Evolutionary conservation across 805 yeast genomes (phyloP), one percentile per base, ranked within the genome.

Genomic region (Yarrowia bubula): DNA sequence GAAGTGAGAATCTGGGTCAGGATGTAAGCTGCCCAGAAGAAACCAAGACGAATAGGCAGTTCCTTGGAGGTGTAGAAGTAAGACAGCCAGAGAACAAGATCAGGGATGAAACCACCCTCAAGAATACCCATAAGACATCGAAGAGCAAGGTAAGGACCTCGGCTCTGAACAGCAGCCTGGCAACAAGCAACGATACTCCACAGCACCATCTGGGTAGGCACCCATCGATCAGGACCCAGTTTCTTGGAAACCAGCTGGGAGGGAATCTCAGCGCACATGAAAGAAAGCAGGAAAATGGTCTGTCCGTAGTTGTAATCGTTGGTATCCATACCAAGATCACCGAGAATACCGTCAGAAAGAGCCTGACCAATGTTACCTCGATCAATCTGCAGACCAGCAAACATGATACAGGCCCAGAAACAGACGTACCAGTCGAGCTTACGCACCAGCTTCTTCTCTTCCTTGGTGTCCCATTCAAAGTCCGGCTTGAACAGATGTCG

Each of bases 101-200:
- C 90, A 38, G 88, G 86, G 64, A 88, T 86, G 66, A 86, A 86
- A 0, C 91, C 90, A 65, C 90, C 90, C 72, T 87, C 86, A n/a
- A 83, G 74, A 8, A 81, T 70, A 2, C 88, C 90, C 47, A 85
- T 70, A 5, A 84, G 75, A 0, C 82, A 81, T 67, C 89, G 76
- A 4, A 84, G 79, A 9, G 76, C 77, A 65, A 74, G 77, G 67
- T 84, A 86, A 0, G 83, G 79, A 0, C 77, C 70, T 66, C 74
- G 78, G 46, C 74, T 74, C 1, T 68, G 74, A 65, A 86, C 73
- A 15, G 76, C 77, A 47, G 80, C 80, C 71, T 86, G 90, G 50
- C 76, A 74, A 47, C 83, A 75, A 3, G 87, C 82, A 9, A 85
- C 86, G 9, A 82, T 67, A 63, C 85, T 80, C 90, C 90, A 86